Evolutionary conservation across 2,329 filamentous ascomycete species (phyloP).

Genomic region (Orbilia blumenaviensis): DNA sequence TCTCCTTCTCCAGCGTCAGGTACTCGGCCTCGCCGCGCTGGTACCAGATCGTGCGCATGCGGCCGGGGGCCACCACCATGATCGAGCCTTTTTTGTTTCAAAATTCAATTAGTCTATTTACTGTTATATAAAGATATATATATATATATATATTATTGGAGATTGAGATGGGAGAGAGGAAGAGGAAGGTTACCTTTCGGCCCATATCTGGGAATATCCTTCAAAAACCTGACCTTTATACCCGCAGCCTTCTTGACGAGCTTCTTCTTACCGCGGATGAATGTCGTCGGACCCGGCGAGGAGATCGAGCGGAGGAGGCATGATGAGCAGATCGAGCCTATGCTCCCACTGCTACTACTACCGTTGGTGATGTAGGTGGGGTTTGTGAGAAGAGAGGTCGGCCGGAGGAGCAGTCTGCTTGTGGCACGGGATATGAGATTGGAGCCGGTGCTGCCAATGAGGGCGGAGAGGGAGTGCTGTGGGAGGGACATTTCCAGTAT

Average conservation of each 20-base stretch:
- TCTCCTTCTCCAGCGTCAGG: conserved; percentile 31
- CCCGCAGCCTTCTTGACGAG: conserved; percentile 62
- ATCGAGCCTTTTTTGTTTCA: conserved; percentile 64
- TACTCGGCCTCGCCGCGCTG: conserved; percentile 42
- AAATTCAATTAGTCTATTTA: conserved; percentile 28
- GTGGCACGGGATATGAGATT: too few relatives aligned
- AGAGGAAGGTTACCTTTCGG: conserved; percentile 60
- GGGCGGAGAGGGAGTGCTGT: conserved; percentile 53
- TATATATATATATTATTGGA: neutral
- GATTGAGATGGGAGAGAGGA: conserved; percentile 22
- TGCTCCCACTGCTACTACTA: neutral
- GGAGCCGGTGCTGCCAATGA: conserved; percentile 56
- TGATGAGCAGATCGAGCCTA: conserved; percentile 56
- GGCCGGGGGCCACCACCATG: conserved; percentile 65
- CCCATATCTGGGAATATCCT: conserved; percentile 67
- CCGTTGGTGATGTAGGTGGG: neutral
- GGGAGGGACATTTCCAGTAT: conserved; percentile 52
- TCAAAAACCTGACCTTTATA: conserved; percentile 66
- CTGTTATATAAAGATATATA: too few relatives aligned
- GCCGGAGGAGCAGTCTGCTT: too few relatives aligned
- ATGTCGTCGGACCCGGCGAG: conserved; percentile 53
- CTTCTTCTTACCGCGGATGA: conserved; percentile 63
- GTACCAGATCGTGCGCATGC: conserved; percentile 64
- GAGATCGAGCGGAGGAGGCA: conserved; percentile 53
- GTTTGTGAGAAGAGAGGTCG: neutral